phyloP scores from a whole-genome alignment of 108 stramenopile species.

The Nannochloropsis gaditana region DNA sequence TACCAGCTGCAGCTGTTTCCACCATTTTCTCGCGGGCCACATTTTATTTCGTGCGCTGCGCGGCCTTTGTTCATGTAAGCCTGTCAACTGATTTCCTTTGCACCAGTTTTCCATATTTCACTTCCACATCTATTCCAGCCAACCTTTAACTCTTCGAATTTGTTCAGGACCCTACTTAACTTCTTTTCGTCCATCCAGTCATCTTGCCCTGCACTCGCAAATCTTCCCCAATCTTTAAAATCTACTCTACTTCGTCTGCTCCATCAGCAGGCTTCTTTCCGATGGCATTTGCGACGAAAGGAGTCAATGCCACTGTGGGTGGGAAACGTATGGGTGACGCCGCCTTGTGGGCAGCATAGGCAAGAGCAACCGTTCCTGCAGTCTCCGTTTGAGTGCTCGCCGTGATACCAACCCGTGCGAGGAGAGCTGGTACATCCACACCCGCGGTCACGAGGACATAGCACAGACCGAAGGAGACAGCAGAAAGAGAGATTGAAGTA shows the following conservation, averaged over 20 bases:
- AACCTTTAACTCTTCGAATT: too few relatives aligned
- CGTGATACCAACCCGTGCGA: slow-evolving; percentile 74
- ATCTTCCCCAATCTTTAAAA: background rate
- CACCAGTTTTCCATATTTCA: too few relatives aligned
- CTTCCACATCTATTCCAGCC: too few relatives aligned
- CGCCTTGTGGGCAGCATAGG: slow-evolving; percentile 93
- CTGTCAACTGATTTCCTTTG: too few relatives aligned
- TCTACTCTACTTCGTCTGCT: background rate
- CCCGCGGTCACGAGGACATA: slow-evolving; percentile 76
- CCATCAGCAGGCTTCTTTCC: slow-evolving; percentile 70
- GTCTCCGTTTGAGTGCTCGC: slow-evolving; percentile 61
- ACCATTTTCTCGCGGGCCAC: too few relatives aligned
- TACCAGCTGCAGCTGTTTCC: too few relatives aligned
- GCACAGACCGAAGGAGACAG: slow-evolving; percentile 78
- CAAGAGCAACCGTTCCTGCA: slow-evolving; percentile 84
- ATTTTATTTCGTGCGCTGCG: too few relatives aligned
- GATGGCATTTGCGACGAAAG: slow-evolving; percentile 81
- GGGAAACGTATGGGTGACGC: slow-evolving; percentile 92
- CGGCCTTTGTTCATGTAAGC: too few relatives aligned
- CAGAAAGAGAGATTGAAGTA: slow-evolving; percentile 81
- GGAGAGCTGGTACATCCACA: slow-evolving; percentile 70
- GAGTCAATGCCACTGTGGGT: slow-evolving; percentile 87
- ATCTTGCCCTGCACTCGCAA: too few relatives aligned
- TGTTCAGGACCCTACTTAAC: too few relatives aligned
- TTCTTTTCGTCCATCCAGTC: too few relatives aligned